phyloP scores from a whole-genome alignment of 768 basidiomycete genomes.

The Phaeotremella fagi region DNA sequence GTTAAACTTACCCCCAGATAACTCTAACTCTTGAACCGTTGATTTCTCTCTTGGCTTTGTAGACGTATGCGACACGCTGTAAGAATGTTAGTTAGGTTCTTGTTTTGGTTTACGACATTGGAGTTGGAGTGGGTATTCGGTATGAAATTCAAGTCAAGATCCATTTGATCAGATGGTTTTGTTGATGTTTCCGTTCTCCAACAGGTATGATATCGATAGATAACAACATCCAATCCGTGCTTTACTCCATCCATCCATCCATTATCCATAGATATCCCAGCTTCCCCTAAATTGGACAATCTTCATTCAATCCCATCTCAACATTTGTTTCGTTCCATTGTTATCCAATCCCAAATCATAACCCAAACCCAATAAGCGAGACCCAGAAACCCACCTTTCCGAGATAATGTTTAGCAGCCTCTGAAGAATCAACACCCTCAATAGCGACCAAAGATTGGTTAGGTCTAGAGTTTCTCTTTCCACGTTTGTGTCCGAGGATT shows the following conservation, averaged over 20 bases:
- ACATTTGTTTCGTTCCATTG: too few species aligned
- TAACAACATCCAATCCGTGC: too few species aligned
- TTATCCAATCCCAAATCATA: neutral
- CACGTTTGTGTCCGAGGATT: conserved; percentile 96
- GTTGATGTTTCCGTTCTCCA: too few species aligned
- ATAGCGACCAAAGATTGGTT: conserved; percentile 96
- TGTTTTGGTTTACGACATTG: too few species aligned
- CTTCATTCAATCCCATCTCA: neutral
- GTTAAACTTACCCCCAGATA: conserved; percentile 69
- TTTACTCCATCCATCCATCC: too few species aligned
- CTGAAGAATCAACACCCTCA: conserved; percentile 87
- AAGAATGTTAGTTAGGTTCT: too few species aligned
- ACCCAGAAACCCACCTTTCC: conserved; percentile 69
- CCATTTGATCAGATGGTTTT: too few species aligned
- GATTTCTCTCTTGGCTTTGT: conserved; percentile 91
- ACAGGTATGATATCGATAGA: too few species aligned
- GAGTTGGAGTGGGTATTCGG: too few species aligned
- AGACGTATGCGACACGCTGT: conserved; percentile 94
- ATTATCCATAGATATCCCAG: too few species aligned
- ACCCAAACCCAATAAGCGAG: neutral
- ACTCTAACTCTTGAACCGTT: conserved; percentile 93
- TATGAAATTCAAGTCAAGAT: too few species aligned
- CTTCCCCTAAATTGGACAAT: neutral
- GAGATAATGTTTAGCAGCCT: conserved; percentile 96
- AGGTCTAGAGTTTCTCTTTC: conserved; percentile 91